These are phyloP conservation scores for Clarireedia homoeocarpa DNA, from an alignment of 2,329 filamentous ascomycete genomes.

Conservation along the genomic window DNA sequence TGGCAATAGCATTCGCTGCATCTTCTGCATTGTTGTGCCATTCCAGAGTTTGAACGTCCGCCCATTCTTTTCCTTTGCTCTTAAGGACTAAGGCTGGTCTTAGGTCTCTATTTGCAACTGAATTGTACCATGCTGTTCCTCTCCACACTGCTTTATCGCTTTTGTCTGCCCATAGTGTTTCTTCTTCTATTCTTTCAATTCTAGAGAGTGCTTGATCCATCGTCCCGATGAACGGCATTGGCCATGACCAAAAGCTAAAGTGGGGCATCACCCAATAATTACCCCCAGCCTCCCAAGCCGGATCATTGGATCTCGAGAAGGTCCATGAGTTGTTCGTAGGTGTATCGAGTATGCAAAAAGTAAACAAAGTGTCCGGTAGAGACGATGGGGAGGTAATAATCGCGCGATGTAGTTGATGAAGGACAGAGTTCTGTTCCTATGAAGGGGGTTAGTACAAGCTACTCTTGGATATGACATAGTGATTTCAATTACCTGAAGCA, in stretches of 20 bases:
- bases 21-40: slow-evolving; percentile 19
- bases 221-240: slow-evolving; percentile 41
- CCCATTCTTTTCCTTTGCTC: slow-evolving; percentile 35
- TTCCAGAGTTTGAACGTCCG: slow-evolving; percentile 38
- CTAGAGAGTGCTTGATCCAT: slow-evolving; percentile 33
- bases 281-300: slow-evolving; percentile 20
- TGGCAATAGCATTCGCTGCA: slow-evolving; percentile 39
- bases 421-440: slow-evolving; percentile 41
- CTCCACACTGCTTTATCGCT: slow-evolving; percentile 41
- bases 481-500: slow-evolving; percentile 31
- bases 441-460: slow-evolving; percentile 12
- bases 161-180: slow-evolving; percentile 29
- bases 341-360: slow-evolving; percentile 44
- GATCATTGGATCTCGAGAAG: slow-evolving; percentile 40
- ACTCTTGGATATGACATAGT: neutral
- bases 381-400: slow-evolving; percentile 39
- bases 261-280: slow-evolving; percentile 46
- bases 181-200: slow-evolving; percentile 33
- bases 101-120: slow-evolving; percentile 20
- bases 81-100: slow-evolving; percentile 19
- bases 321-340: slow-evolving; percentile 37
- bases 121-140: slow-evolving; percentile 42
- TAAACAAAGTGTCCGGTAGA: slow-evolving; percentile 44
- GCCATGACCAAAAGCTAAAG: slow-evolving; percentile 49
- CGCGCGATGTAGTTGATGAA: slow-evolving; percentile 46